A percentile compares a stretch with the other conserved stretches of the same genome.
Evolutionary conservation across 192 early-diverging fungal genomes (phyloP).

Genomic region (Coemansia sp.): DNA sequence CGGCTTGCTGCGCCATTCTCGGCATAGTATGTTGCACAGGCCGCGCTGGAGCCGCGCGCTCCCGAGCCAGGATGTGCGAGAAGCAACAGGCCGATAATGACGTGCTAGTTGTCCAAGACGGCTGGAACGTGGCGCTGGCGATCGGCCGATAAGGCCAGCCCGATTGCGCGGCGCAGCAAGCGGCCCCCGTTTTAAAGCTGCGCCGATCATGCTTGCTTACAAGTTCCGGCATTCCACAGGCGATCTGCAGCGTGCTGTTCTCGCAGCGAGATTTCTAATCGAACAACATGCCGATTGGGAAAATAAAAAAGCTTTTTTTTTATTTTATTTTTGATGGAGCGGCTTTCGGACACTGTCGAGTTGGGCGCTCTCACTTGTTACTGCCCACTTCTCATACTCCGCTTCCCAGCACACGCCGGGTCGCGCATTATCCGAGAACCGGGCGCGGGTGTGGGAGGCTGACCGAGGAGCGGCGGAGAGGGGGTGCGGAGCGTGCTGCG

Average conservation of each 20-base stretch:
- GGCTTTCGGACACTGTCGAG: background rate
- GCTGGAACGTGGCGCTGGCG: background rate
- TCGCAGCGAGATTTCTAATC: constrained; percentile 2
- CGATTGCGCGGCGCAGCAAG: background rate
- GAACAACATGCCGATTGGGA: background rate
- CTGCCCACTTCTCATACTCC: background rate
- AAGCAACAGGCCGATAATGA: background rate
- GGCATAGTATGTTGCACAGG: background rate
- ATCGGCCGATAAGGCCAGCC: background rate
- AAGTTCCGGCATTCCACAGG: background rate
- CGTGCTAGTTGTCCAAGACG: background rate
- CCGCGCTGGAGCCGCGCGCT: too few relatives aligned
- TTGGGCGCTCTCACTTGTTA: background rate
- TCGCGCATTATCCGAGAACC: too few relatives aligned
- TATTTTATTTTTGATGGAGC: too few relatives aligned
- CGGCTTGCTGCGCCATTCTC: background rate
- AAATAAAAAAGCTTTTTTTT: background rate
- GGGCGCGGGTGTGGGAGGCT: background rate
- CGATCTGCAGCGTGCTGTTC: too few relatives aligned
- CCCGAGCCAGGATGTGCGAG: background rate
- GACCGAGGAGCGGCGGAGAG: too few relatives aligned
- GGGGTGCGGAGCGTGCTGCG: background rate
- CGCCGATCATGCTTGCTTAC: background rate
- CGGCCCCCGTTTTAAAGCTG: background rate
- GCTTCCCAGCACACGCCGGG: background rate